Base-by-base conservation (phyloP, 2,329 filamentous ascomycete genomes). In the Fusarium drepaniforme region DNA sequence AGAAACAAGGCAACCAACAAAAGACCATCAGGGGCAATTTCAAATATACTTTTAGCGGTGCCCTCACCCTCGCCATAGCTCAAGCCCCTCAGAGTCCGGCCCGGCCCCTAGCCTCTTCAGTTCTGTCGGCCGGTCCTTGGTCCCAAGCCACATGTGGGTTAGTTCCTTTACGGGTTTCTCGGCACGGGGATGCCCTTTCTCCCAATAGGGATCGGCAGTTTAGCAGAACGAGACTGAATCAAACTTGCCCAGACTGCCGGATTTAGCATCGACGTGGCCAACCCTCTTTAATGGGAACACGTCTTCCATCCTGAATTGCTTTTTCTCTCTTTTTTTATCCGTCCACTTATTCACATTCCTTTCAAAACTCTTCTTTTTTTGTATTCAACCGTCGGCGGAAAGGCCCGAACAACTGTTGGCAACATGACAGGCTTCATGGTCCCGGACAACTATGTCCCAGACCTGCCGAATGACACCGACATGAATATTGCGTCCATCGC, bases 401-500 rank as follows among this genome's bases (percentile, higher is more conserved):
- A 30, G 15, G 23, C 35, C 35, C 13, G 18, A 44, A 35, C 11
- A 35, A 8, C 61, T n/a, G 13, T 40, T 53, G 57, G 61, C 73
- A 68, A 70, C 13, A 78, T 78, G 75, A 61, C 60, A 21, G 77
- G 78, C 3, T 79, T 78, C 25, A 68, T 79, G 5, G 72, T 79
- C 18, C 78, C 78, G 0, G 76, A 77, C 5, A 15, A 21, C 23
- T 79, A 74, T 60, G 61, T 67, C 46, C 64, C 57, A 13, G 72
- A 78, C 2, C 42, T 67, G 18, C 77, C 77, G 8, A 64, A 69
- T 28, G 78, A 79, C 1, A 60, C 40, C 44, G 76, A 79, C 30
- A 78, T 79, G 78, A 79, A 79, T 63, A 37, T 79, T 49, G 78
- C 78, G 15, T 79, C 77, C 13, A 79, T 79, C 61, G 75, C 76